Evolutionary conservation across 345 rosid genomes (phyloP), one percentile per base, ranked within the genome.

Genomic region (Aethionema arabicum): DNA sequence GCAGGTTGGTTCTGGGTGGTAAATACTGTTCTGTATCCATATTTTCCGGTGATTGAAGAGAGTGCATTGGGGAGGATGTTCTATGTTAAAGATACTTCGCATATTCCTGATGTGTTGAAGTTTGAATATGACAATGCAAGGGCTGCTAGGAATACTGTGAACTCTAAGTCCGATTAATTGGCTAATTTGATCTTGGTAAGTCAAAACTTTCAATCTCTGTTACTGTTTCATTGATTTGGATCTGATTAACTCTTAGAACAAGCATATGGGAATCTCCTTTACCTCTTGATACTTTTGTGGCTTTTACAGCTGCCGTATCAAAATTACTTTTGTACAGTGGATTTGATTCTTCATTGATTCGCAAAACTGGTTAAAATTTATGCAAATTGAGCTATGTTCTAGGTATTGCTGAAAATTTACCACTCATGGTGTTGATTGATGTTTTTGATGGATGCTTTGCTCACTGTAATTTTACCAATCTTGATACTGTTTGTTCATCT

Each of bases 81-180:
- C 10, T 86, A 74, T 77, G 75, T 88, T 37, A 93, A 93, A 80
- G 99, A 93, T 72, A 93, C 96, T 66, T 93, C 99, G 8, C 97
- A 93, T 76, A 84, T 93, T 59, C 75, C 70, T 32, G 76, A 93
- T 66, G 91, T 86, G 54, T 81, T 90, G 80, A 81, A 86, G 78
- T 90, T 93, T 65, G 99, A 93, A 76, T 93, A 90, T 50, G 95
- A 93, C 44, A 90, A 90, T 72, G 97, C 96, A 0, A 83, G 96
- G 33, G 88, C 85, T 63, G 92, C 89, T 53, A 77, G 95, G 75
- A 86, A 73, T 38, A 63, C 44, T 52, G 6, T 72, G 77, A 73
- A 66, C 27, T 46, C 68, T 49, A 93, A 93, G 63, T 59, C 67
- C 53, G 71, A 74, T 57, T 92, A 84, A 87, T 74, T 32, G 46